These are phyloP conservation scores for Brasenia schreberi DNA, from an alignment of 164 flowering plant species.

Conservation along the genomic window DNA sequence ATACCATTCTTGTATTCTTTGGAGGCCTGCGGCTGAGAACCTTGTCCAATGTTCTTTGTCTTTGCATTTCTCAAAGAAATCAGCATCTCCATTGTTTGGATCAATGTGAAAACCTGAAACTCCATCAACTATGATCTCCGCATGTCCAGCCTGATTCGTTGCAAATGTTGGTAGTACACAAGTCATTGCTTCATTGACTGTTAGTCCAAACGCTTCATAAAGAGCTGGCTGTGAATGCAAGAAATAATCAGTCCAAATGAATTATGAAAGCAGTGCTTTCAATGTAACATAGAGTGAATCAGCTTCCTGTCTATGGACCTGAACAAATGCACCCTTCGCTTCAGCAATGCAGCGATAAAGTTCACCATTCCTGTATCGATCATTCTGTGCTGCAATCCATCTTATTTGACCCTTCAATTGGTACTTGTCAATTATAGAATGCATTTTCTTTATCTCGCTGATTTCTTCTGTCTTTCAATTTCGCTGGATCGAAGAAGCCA, in stretches of 20 bases:
- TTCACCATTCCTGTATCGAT: slow-evolving; percentile 68
- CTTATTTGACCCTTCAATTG: slow-evolving; percentile 69
- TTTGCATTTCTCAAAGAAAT: slow-evolving; percentile 80
- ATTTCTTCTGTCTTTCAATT: slow-evolving; percentile 89
- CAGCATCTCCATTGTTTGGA: slow-evolving; percentile 78
- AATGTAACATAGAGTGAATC: not conserved
- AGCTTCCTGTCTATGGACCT: slow-evolving; percentile 5
- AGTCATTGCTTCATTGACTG: slow-evolving; percentile 95
- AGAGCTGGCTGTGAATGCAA: slow-evolving; percentile 46
- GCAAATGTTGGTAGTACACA: slow-evolving; percentile 92
- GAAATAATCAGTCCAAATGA: not conserved
- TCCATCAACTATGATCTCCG: slow-evolving; percentile 85
- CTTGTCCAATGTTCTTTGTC: slow-evolving; percentile 53
- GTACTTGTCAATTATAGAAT: slow-evolving; percentile 50
- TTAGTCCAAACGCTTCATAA: slow-evolving; percentile 89
- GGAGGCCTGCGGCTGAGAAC: slow-evolving; percentile 48
- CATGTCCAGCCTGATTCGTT: slow-evolving; percentile 93
- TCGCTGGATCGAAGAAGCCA: slow-evolving; percentile 71
- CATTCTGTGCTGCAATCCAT: slow-evolving; percentile 94
- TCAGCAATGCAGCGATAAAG: slow-evolving; percentile 84
- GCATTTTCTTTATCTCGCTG: slow-evolving; percentile 84
- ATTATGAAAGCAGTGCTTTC: not conserved
- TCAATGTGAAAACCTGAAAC: slow-evolving; percentile 81
- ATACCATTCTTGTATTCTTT: slow-evolving; percentile 81
- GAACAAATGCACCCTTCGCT: slow-evolving; percentile 86